phyloP scores from a whole-genome alignment of 2,329 filamentous ascomycete genomes.

The Aureobasidium sp. region DNA sequence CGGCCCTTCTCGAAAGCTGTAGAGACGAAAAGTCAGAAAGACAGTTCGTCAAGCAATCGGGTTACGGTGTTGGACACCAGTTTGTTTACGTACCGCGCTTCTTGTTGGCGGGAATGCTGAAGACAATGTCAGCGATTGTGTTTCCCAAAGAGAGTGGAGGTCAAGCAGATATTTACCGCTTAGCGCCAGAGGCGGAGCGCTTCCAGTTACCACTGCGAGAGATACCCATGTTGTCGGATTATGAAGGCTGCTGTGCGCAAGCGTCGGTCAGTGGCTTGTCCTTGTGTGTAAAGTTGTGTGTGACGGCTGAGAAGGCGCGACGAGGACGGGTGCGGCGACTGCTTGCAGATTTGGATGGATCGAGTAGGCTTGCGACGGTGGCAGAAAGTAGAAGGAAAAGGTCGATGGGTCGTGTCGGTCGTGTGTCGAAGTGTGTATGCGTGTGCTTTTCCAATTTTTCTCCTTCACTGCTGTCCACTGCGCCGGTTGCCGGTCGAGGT shows the following conservation, averaged over 20 bases:
- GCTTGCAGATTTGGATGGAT: not conserved
- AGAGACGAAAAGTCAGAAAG: slow-evolving; percentile 41
- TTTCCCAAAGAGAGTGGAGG: not conserved
- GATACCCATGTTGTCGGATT: slow-evolving; percentile 63
- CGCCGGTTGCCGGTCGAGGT: not conserved
- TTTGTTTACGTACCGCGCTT: slow-evolving; percentile 43
- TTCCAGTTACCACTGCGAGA: slow-evolving; percentile 99
- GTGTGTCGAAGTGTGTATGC: not conserved
- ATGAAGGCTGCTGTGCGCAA: slow-evolving; percentile 30
- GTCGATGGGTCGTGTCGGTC: not conserved
- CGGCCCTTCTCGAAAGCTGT: slow-evolving; percentile 99
- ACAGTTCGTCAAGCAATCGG: slow-evolving; percentile 55
- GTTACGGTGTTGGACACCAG: slow-evolving; percentile 27
- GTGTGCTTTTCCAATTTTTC: not conserved
- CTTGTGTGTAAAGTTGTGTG: not conserved
- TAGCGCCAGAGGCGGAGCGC: slow-evolving; percentile 97
- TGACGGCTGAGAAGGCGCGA: not conserved
- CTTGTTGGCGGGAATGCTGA: slow-evolving; percentile 45
- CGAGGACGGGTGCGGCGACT: not conserved
- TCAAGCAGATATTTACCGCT: slow-evolving; percentile 35
- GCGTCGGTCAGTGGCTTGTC: slow-evolving; percentile 1
- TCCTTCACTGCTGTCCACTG: not conserved
- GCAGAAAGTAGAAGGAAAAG: not conserved
- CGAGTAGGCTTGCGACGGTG: not conserved
- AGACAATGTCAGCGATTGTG: not conserved